phyloP scores from a whole-genome alignment of 2,329 filamentous ascomycete species.

The Dothideomycetidae sp. region DNA sequence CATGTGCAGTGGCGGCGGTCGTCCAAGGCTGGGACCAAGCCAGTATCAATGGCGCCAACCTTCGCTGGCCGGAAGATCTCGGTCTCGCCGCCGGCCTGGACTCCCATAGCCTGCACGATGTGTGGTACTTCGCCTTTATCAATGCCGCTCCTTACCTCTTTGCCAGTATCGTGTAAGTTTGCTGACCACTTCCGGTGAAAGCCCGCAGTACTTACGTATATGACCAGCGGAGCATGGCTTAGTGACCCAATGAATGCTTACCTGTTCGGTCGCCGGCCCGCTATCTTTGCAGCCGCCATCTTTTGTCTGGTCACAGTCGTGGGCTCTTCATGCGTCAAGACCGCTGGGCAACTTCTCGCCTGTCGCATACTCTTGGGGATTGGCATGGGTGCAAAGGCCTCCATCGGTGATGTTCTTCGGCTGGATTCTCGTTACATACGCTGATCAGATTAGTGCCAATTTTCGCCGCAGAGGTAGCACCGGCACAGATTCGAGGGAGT shows the following conservation, averaged over 20 bases:
- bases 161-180: constrained; percentile 18
- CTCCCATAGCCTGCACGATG: constrained; percentile 13
- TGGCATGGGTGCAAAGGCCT: constrained; percentile 23
- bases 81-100: constrained; percentile 13
- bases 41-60: constrained; percentile 21
- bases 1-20: constrained; percentile 21
- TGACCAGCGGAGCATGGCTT: constrained; percentile 14
- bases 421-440: neutral
- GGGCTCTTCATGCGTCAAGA: constrained; percentile 17
- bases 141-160: constrained; percentile 23
- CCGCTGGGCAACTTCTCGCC: constrained; percentile 18
- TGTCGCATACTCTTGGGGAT: constrained; percentile 22
- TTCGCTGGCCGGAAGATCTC: constrained; percentile 20
- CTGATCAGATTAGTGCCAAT: neutral
- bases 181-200: too few species aligned
- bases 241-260: constrained; percentile 22
- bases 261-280: constrained; percentile 18
- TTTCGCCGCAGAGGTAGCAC: neutral
- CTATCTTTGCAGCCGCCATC: constrained; percentile 19
- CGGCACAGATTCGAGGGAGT: constrained; percentile 9
- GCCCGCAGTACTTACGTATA: too few species aligned
- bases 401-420: constrained; percentile 10
- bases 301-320: constrained; percentile 20
- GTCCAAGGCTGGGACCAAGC: constrained; percentile 25
- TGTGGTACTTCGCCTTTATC: constrained; percentile 21